Base-by-base conservation (phyloP, 345 rosid species). In the Eucalyptus regnans region DNA sequence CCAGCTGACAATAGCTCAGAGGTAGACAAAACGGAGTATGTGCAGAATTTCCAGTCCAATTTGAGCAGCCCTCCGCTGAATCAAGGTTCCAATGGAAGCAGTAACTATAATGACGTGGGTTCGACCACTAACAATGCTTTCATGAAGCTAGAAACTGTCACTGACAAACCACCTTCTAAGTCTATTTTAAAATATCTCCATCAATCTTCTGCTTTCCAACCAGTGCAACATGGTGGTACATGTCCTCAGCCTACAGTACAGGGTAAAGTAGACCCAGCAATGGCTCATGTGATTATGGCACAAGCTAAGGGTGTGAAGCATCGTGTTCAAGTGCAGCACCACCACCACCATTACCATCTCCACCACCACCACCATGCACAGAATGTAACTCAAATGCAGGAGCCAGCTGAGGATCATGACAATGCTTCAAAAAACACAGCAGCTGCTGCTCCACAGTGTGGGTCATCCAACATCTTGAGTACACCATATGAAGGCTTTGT, bases 61-160 rank as follows among this genome's bases (percentile, higher is more conserved):
- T 90, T 92, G 20, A 92, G 83, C 71, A 89, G 90, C 80, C 86
- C 92, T 31, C 92, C 87, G 29, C 90, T 89, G 12, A 90, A 91
- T 89, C 94, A 92, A 91, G 79, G 80, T 71, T 90, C 93, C 60
- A 91, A 91, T 86, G 93, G 92, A 68, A 92, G 93, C 89, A 94
- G 92, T 87, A 91, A 94, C 92, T 93, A 92, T 60, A 91, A 90
- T 89, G 94, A 90, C 62, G 87, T 91, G 90, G 93, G 90, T 81
- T 91, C 95, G 14, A 90, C 92, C 88, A 92, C 90, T 62, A 92
- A 92, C 91, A 88, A 88, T 89, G 90, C 87, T 86, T 88, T 91
- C 89, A 58, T 86, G 58, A 93, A 91, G 86, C 88, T 89, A 62
- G 88, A 87, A 79, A 87, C 86, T 43, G 90, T 91, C 83, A 76